Evolutionary conservation across 352 stramenopile species (phyloP).

Genomic region (Hyaloperonospora brassicae): DNA sequence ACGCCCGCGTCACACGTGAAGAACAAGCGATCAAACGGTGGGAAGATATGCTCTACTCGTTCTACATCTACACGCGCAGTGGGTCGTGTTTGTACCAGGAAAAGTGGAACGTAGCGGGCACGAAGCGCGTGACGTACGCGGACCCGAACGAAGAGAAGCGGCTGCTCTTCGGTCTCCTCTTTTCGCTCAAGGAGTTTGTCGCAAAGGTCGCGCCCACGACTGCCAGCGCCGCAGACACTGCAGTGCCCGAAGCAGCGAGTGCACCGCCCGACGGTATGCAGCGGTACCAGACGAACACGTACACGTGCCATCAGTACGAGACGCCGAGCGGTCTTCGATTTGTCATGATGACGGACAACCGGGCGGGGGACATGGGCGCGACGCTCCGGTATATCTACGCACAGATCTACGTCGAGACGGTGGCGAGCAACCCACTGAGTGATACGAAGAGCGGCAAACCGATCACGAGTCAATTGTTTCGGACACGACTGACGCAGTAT

Average conservation of each 20-base stretch:
- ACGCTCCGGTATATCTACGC: conserved; percentile 85
- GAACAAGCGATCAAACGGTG: neutral
- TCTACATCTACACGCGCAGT: conserved; percentile 88
- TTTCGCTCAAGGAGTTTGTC: conserved; percentile 88
- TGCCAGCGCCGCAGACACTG: conserved; percentile 12
- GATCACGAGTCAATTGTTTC: conserved; percentile 77
- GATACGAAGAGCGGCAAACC: conserved; percentile 62
- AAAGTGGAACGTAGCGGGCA: conserved; percentile 71
- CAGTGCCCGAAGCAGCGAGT: conserved; percentile 10
- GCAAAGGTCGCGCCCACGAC: conserved; percentile 59
- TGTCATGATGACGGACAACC: conserved; percentile 87
- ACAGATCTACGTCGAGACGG: conserved; percentile 85
- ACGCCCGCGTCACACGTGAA: neutral
- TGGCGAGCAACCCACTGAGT: conserved; percentile 86
- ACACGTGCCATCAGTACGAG: conserved; percentile 90
- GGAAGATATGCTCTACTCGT: conserved; percentile 82
- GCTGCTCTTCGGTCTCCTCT: conserved; percentile 88
- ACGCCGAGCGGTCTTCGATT: conserved; percentile 84
- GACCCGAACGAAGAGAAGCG: conserved; percentile 86
- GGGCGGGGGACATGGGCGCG: conserved; percentile 68
- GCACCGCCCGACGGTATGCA: conserved; percentile 46
- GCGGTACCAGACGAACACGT: conserved; percentile 81
- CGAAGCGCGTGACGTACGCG: conserved; percentile 60
- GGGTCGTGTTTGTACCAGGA: conserved; percentile 87
- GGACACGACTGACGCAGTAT: conserved; percentile 61